A percentile compares a stretch with the other conserved stretches of the same genome.
These are phyloP conservation scores for Sanghuangporus weigelae DNA, from an alignment of 1,284 basidiomycete genomes.

Conservation along the genomic window DNA sequence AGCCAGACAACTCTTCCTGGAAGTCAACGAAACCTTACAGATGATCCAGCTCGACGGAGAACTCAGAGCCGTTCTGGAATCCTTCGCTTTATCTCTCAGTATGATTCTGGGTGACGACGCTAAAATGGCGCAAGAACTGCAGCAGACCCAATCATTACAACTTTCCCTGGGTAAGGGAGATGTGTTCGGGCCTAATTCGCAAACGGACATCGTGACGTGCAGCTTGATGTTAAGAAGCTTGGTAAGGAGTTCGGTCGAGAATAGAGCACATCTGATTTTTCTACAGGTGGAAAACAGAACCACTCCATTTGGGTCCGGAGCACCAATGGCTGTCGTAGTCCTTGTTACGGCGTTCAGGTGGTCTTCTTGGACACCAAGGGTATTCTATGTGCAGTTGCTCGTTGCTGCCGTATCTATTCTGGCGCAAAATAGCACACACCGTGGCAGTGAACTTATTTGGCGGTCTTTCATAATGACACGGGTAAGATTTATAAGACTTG, in stretches of 20 bases:
- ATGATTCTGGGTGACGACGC: slow-evolving; percentile 60
- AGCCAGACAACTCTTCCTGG: slow-evolving; percentile 47
- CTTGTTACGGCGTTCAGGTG: slow-evolving; percentile 56
- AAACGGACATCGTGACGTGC: slow-evolving; percentile 59
- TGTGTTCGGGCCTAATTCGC: slow-evolving; percentile 48
- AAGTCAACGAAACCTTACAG: slow-evolving; percentile 51
- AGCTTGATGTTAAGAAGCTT: slow-evolving; percentile 54
- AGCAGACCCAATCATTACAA: slow-evolving; percentile 61
- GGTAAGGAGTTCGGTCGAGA: slow-evolving; percentile 34
- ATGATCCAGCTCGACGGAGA: slow-evolving; percentile 43
- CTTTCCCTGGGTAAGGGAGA: slow-evolving; percentile 52
- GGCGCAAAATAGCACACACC: slow-evolving; percentile 39
- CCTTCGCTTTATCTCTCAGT: slow-evolving; percentile 52
- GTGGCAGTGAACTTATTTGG: slow-evolving; percentile 46
- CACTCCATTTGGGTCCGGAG: slow-evolving; percentile 57
- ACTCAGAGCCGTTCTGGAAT: slow-evolving; percentile 53
- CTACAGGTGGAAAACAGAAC: slow-evolving; percentile 52
- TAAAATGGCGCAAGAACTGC: slow-evolving; percentile 59
- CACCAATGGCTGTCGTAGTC: slow-evolving; percentile 45
- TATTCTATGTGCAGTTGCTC: slow-evolving; percentile 66
- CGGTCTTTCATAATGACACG: slow-evolving; percentile 66
- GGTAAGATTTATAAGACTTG: slow-evolving; percentile 32
- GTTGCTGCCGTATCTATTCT: slow-evolving; percentile 56
- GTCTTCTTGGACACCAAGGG: slow-evolving; percentile 59
- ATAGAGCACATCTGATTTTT: neutral